Evolutionary conservation across 1,284 basidiomycete genomes (phyloP).

Genomic region (Boletellus deceptivus): DNA sequence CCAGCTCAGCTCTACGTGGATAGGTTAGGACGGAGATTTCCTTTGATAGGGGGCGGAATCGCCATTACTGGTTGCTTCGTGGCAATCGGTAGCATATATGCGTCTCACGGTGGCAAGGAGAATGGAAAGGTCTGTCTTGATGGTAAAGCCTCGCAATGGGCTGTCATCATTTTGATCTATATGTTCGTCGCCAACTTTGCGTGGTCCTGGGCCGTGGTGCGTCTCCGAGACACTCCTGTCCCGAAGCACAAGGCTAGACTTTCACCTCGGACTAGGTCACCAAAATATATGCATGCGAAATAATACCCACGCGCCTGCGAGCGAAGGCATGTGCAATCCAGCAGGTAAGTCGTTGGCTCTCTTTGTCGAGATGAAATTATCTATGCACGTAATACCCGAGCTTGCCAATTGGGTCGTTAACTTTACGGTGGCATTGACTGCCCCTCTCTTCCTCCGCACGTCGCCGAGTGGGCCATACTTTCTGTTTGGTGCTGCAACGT

Average conservation of each 20-base stretch:
- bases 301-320: slow-evolving; percentile 31
- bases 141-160: slow-evolving; percentile 37
- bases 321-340: slow-evolving; percentile 36
- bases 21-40: slow-evolving; percentile 45
- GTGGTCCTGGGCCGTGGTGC: slow-evolving; percentile 33
- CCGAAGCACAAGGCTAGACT: not conserved
- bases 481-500: slow-evolving; percentile 42
- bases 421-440: not conserved
- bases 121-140: slow-evolving; percentile 24
- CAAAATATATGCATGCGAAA: slow-evolving; percentile 33
- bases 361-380: slow-evolving; percentile 29
- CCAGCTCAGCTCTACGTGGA: slow-evolving; percentile 43
- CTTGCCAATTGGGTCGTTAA: slow-evolving; percentile 7
- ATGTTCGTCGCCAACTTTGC: slow-evolving; percentile 39
- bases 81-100: slow-evolving; percentile 44
- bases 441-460: slow-evolving; percentile 3
- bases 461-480: slow-evolving; percentile 46
- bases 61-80: slow-evolving; percentile 41
- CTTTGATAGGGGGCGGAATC: slow-evolving; percentile 45
- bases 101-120: slow-evolving; percentile 31
- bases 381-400: slow-evolving; percentile 20
- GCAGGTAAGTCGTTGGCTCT: slow-evolving; percentile 39
- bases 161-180: slow-evolving; percentile 49
- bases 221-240: slow-evolving; percentile 6
- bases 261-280: slow-evolving; percentile 22